Percentiles rank a stretch among this genome's conserved stretches.
These are phyloP conservation scores for Candida michaelii DNA, from an alignment of 805 yeast species.

Conservation along the genomic window DNA sequence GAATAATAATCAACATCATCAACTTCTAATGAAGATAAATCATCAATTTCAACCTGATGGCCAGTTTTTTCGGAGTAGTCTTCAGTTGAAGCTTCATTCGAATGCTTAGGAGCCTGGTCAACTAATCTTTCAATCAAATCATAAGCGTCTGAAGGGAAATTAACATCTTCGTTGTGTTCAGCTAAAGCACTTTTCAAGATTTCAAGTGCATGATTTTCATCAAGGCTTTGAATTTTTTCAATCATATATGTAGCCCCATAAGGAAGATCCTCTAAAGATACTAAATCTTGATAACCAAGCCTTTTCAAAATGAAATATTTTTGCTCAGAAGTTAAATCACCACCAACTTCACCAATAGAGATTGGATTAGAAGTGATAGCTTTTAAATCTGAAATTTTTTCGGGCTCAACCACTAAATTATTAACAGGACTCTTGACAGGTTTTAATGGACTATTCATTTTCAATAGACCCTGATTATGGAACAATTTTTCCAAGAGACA, in stretches of 20 bases:
- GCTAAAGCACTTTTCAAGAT: slow-evolving; percentile 29
- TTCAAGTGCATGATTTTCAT: slow-evolving; percentile 22
- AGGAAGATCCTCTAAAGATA: slow-evolving; percentile 32
- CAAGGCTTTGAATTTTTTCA: slow-evolving; percentile 26
- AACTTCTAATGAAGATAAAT: slow-evolving; percentile 25
- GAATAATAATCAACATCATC: slow-evolving; percentile 21
- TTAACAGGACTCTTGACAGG: neutral
- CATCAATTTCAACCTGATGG: slow-evolving; percentile 5
- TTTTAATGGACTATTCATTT: neutral
- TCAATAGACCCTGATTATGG: neutral
- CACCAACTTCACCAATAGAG: slow-evolving; percentile 24
- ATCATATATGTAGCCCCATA: slow-evolving; percentile 28
- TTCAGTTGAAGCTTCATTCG: neutral
- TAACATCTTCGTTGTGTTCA: slow-evolving; percentile 33
- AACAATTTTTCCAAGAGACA: neutral
- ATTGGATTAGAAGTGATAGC: slow-evolving; percentile 25
- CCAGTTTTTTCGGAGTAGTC: slow-evolving; percentile 6
- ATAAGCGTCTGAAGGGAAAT: slow-evolving; percentile 30
- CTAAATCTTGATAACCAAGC: slow-evolving; percentile 25
- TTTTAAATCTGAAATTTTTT: slow-evolving; percentile 11
- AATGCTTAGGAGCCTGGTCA: slow-evolving; percentile 5
- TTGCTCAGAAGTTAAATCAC: slow-evolving; percentile 23
- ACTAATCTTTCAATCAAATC: slow-evolving; percentile 23
- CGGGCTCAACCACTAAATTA: neutral
- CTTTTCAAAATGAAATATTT: slow-evolving; percentile 29